Evolutionary conservation across 176 grass and related monocot genomes (phyloP).

Genomic region (Musa itinerans): DNA sequence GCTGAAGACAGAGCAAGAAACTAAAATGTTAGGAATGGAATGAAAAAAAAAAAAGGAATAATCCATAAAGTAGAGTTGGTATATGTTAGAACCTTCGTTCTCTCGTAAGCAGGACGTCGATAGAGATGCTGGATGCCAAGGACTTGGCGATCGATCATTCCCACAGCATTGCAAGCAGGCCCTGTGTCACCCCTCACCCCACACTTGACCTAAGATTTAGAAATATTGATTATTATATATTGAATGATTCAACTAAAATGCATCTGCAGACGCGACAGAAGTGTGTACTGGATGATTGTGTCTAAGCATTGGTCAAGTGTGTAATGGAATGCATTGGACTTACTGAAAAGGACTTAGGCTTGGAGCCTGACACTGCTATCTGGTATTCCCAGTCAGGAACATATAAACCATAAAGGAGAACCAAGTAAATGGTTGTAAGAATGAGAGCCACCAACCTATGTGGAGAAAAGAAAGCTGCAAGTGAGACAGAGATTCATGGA

Average conservation of each 20-base stretch:
- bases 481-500: too few species aligned
- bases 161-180: constrained; percentile 64
- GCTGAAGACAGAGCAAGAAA: constrained; percentile 18
- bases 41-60: too few species aligned
- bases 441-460: constrained; percentile 44
- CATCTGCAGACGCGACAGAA: too few species aligned
- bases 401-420: constrained; percentile 34
- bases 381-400: constrained; percentile 59
- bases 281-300: too few species aligned
- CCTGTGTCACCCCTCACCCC: constrained; percentile 37
- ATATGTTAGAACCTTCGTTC: constrained; percentile 27
- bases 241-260: too few species aligned
- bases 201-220: constrained; percentile 49
- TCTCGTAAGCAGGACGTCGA: constrained; percentile 40
- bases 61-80: neutral
- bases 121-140: constrained; percentile 65
- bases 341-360: constrained; percentile 28
- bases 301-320: too few species aligned
- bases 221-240: neutral
- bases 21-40: neutral
- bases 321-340: neutral
- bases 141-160: constrained; percentile 48
- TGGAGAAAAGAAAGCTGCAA: neutral
- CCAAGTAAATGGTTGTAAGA: constrained; percentile 36
- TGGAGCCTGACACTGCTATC: constrained; percentile 9